Evolutionary conservation across 2,329 filamentous ascomycete genomes (phyloP), one percentile per base, ranked within the genome.

Genomic region (Incumbomyces lentus): DNA sequence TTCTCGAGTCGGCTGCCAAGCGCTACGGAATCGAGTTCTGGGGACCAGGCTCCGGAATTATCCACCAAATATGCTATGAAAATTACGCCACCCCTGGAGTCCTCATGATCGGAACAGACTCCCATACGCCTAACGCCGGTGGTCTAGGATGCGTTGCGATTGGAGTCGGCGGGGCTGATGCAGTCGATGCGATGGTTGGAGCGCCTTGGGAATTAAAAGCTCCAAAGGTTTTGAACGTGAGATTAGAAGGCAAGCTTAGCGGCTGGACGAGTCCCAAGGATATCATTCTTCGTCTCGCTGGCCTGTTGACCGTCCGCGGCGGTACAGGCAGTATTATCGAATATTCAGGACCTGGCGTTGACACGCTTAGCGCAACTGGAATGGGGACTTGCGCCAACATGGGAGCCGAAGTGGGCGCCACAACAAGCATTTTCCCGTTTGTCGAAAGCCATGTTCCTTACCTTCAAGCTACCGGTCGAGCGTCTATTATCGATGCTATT

Each of bases 91-190:
- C 90, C n/a, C 92, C 92, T 16, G 92, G 92, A 41, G 69, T 96
- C 58, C 95, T 98, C 89, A 96, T 98, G 88, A 77, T 98, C 34
- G 92, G 92, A 47, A 98, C 92, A 26, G 92, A 98, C 67, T 94
- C 86, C 60, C 92, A 98, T 67, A 95, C 88, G 38, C 92, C 92
- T 36, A 98, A 96, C 62, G 92, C 87, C n/a, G 92, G 92, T 58
- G 92, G 92, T 49, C 72, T 96, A 46, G 88, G 85, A 56, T 89
- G 87, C 3, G 87, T 95, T 59, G 92, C 92, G 7, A 96, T 98
- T 63, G 92, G 92, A 64, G 92, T 98, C 30, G 92, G 92, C 61
- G 92, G 92, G 60, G 92, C 92, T 18, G 92, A 98, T 68, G 92
- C 92, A 18, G 92, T 98, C 2, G 92, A 98, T 68, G 92, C 90